Base-by-base conservation (phyloP, 2,329 filamentous ascomycete species). In the Aspergillus phoenicis region DNA sequence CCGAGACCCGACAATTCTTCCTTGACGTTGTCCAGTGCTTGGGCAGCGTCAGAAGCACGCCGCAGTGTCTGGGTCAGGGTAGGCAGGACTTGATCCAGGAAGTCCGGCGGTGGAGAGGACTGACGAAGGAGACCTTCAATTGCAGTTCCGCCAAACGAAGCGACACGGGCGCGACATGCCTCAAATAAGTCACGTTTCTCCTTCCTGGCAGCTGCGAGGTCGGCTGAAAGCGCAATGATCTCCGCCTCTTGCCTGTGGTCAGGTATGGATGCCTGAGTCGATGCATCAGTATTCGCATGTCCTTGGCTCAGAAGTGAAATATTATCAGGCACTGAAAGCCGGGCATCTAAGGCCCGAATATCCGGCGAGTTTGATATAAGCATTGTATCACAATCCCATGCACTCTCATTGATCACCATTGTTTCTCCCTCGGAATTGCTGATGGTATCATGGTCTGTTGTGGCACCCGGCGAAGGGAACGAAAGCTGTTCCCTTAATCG, bases 141-240 rank as follows among this genome's bases (percentile, higher is more conserved):
- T 17, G 57, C 57, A 26, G 67, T 66, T 7, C 69, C 68, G 48
- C 68, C 62, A 8, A 72, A 64, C 13, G 64, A 62, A 28, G 66
- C 62, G 24, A 77, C 56, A 8, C 67, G 71, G 43, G 65, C 64
- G 24, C 74, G 76, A 66, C 77, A 79, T 28, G 75, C 75, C 17
- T 75, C 68, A 57, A 81, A 80, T 2, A 81, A 61, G 8, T 69
- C 68, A 7, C 64, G 66, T 60, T 80, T 81, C 52, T 78, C 78
- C 53, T 73, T 71, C 48, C 71, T 75, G 2, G 74, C 76, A 10
- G 71, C 66, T 57, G 77, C 73, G n/a, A 81, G 64, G 36, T 81
- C 77, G 13, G 71, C 66, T 1, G 68, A 68, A 48, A 81, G 70
- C 2, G 64, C 57, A 8, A 68, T 59, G 11, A 71, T 61, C 15